Base-by-base conservation (phyloP, 345 rosid genomes). In the Corchorus olitorius region DNA sequence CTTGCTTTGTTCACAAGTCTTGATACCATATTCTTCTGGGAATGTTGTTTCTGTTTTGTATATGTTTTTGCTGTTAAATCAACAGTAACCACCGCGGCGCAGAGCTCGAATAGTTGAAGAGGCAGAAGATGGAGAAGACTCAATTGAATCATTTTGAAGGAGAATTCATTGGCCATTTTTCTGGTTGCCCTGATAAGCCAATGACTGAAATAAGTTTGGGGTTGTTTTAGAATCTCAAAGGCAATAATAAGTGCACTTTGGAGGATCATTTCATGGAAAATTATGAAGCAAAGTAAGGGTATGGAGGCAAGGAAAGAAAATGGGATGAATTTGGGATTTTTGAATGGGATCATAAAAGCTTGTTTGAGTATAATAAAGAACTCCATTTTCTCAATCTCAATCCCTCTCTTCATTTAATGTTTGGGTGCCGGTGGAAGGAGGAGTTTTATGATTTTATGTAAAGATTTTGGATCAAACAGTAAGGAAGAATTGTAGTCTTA, bases 121-220 rank as follows among this genome's bases (percentile, higher is more conserved):
- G 81, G 77, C 8, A 73, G 72, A 39, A 78, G 22, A 69, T 73
- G 56, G 12, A 78, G 77, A 56, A 78, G 60, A 58, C 34, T 33
- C 4, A 73, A 34, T 34, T 67, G 81, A 49, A 66, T 37, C 59
- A 78, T 14, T 10, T 46, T 78, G 54, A 33, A 49, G 22, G 61
- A 39, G 11, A 55, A 43, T 11, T 19, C 37, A 20, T 37, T 37
- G 33, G 43, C 62, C 60, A 8, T 64, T 54, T 14, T 52, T 33
- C 4, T 16, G 60, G 13, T 49, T 15, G 22, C 20, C 33, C 61
- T 0, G 49, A 48, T 12, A 19, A 5, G 27, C 0, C 35, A 19
- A 0, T 10, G 5, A 69, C 33, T 5, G 35, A 74, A 64, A 45
- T 69, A 45, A 41, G 62, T 20, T 39, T 4, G 43, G 43, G 43